Evolutionary conservation across 2,329 filamentous ascomycete species (phyloP), one percentile per base, ranked within the genome.

Genomic region (Phoma sp.): DNA sequence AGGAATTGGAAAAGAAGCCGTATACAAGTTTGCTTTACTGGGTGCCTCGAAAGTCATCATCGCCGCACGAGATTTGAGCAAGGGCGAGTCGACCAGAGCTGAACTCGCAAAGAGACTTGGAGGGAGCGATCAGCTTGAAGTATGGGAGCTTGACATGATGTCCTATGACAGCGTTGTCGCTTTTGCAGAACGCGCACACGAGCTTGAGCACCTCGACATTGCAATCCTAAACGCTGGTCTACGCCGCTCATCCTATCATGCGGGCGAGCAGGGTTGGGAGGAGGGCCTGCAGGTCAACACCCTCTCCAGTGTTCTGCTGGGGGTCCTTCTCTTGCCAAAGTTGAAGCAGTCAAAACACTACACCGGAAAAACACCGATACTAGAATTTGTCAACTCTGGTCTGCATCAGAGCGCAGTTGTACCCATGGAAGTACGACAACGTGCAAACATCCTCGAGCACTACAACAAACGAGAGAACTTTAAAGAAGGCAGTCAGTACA

Each of bases 211-310:
- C 43, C 60, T 78, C 14, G 74, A 78, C 42, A 65, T 77, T 30
- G 74, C 62, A 5, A 58, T 77, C 5, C 48, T 78, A 18, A 79
- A 79, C 49, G 77, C 76, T n/a, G 77, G 75, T 4, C 48, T 72
- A 11, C 58, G 64, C 18, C 61, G 63, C 30, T 47, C 50, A 11
- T 46, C 56, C 2, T 76, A 67, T 42, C 46, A 56, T 6, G 43
- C 61, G 21, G 67, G 68, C 1, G 37, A 28, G 14, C 62, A 74
- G 57, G 75, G 75, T 15, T 78, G 71, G 70, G 76, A 79, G 60
- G 65, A 71, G 43, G 81, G 77, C 1, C 58, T 87, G 10, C 84
- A 87, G 65, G 81, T 86, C 59, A 87, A 87, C 62, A 76, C 80
- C 1, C 70, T 87, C 2, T 84, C 83, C 2, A 87, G 83, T 1